Percentiles rank a stretch among this genome's conserved stretches.
Conservation (phyloP, 2,329 filamentous ascomycete genomes). For the Arthroderma sp. region DNA sequence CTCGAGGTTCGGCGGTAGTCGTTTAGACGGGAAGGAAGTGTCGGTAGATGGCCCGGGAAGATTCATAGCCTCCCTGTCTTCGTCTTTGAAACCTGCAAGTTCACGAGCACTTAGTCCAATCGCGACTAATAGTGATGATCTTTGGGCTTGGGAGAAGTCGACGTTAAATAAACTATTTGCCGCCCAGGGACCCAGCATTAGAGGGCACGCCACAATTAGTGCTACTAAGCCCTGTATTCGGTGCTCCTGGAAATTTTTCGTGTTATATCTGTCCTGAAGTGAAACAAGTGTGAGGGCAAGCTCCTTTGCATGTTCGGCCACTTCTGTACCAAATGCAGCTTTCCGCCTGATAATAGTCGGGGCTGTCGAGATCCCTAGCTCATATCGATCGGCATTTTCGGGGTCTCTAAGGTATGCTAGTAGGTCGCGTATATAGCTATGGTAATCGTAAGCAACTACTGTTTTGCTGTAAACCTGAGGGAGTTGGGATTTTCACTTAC, state of each 20-base stretch:
- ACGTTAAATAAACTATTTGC: slow-evolving; percentile 77
- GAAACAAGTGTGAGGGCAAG: slow-evolving; percentile 64
- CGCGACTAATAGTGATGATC: slow-evolving; percentile 67
- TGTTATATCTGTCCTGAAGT: slow-evolving; percentile 72
- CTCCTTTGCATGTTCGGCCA: slow-evolving; percentile 70
- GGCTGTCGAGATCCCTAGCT: slow-evolving; percentile 63
- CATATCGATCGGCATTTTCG: slow-evolving; percentile 74
- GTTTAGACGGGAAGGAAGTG: slow-evolving; percentile 63
- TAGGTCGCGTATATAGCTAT: slow-evolving; percentile 67
- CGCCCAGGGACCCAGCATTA: slow-evolving; percentile 71
- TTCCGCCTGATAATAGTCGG: slow-evolving; percentile 76
- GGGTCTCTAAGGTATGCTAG: slow-evolving; percentile 65
- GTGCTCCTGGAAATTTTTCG: slow-evolving; percentile 62
- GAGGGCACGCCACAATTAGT: slow-evolving; percentile 61
- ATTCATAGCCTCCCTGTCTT: slow-evolving; percentile 31
- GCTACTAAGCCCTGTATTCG: slow-evolving; percentile 72
- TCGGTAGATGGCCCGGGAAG: slow-evolving; percentile 24
- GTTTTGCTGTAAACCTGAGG: no score
- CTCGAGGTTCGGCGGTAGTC: slow-evolving; percentile 61
- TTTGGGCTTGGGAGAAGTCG: slow-evolving; percentile 77
- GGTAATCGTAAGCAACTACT: slow-evolving; percentile 8
- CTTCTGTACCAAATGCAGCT: slow-evolving; percentile 73
- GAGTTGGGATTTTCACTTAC: slow-evolving; percentile 21
- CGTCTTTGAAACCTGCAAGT: slow-evolving; percentile 59
- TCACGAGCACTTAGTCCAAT: slow-evolving; percentile 74